Conservation (phyloP, 2,329 filamentous ascomycete species). For the Paraphaeosphaeria minitans region DNA sequence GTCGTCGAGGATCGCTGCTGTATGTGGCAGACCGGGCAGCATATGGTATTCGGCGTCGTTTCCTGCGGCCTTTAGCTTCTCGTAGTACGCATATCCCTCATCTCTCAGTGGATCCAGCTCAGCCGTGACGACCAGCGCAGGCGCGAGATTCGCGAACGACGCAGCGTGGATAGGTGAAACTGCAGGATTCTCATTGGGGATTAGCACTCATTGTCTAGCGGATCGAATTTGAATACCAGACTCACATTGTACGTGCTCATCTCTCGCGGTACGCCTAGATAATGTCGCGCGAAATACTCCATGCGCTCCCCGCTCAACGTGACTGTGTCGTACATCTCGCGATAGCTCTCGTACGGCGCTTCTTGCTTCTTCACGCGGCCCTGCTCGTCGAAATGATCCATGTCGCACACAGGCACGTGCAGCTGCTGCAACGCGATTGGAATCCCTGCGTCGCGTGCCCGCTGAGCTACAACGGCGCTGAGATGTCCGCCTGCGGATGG, state of each 20-base stretch:
- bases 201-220: not conserved
- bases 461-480: not conserved
- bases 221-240: not conserved
- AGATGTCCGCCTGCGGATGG: not conserved
- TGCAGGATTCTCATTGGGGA: not conserved
- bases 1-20: not conserved
- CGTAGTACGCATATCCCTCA: not conserved
- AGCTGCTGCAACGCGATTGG: not conserved
- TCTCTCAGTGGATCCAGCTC: not conserved
- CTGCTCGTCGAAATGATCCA: not conserved
- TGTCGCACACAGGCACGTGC: not conserved
- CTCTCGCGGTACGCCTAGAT: not conserved
- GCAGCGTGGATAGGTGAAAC: not conserved
- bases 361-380: not conserved
- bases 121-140: not conserved
- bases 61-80: not conserved
- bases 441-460: not conserved
- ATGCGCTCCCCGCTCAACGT: not conserved
- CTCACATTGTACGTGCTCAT: not conserved
- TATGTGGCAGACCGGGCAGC: not conserved
- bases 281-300: not conserved
- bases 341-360: not conserved
- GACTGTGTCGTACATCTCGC: not conserved
- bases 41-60: not conserved
- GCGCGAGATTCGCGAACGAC: not conserved